phyloP scores from a whole-genome alignment of 768 basidiomycete species.

The Phanerodontia chrysosporium region DNA sequence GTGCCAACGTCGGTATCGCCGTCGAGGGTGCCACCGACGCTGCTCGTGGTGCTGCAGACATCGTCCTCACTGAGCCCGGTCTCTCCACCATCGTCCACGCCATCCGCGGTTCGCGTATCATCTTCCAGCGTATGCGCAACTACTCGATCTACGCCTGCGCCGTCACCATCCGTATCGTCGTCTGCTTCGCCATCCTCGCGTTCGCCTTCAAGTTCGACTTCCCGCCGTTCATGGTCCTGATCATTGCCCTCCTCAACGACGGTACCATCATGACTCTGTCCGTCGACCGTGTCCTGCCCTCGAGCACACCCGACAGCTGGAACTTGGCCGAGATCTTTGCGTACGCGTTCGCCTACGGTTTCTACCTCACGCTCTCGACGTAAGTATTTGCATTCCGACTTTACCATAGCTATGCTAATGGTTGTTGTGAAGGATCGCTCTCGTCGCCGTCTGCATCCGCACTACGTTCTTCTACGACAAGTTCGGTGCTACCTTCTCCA shows the following conservation, averaged over 20 bases:
- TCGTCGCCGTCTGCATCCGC: constrained; percentile 81
- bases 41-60: constrained; percentile 97
- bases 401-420: constrained; percentile 11
- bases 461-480: constrained; percentile 86
- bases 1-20: constrained; percentile 99
- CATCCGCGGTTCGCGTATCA: constrained; percentile 96
- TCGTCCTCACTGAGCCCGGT: constrained; percentile 96
- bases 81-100: constrained; percentile 98
- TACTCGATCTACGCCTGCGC: constrained; percentile 96
- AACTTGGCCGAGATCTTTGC: constrained; percentile 95
- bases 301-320: constrained; percentile 91
- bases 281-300: constrained; percentile 93
- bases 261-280: constrained; percentile 99
- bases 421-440: constrained; percentile 48
- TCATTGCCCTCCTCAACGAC: constrained; percentile 95
- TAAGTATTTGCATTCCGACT: constrained; percentile 34
- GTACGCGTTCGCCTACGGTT: constrained; percentile 91
- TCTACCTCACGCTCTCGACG: constrained; percentile 92
- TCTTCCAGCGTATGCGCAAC: constrained; percentile 99
- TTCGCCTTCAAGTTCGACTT: constrained; percentile 98
- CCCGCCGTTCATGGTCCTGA: constrained; percentile 99
- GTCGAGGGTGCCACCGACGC: constrained; percentile 99
- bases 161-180: constrained; percentile 97
- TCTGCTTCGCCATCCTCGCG: constrained; percentile 92
- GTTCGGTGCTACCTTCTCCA: constrained; percentile 65